phyloP scores from a whole-genome alignment of 2,329 filamentous ascomycete genomes.

The Exophiala lecanii-corni region DNA sequence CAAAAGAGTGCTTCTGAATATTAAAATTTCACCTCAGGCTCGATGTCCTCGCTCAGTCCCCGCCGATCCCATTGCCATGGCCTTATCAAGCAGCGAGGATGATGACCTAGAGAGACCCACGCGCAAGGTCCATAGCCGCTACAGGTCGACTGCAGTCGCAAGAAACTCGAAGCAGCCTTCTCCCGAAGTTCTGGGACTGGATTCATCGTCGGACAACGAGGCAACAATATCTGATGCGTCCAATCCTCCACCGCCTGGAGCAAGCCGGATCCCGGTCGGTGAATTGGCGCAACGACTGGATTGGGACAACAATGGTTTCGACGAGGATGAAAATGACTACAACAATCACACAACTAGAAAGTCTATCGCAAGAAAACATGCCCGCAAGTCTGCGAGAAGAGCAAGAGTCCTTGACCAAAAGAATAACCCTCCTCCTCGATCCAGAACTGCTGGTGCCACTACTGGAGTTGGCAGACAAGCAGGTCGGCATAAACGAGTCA shows the following conservation, averaged over 20 bases:
- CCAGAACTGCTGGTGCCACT: slow-evolving; percentile 24
- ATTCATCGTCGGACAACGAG: neutral
- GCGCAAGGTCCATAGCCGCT: slow-evolving; percentile 1
- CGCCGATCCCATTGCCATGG: no score
- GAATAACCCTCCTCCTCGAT: slow-evolving; percentile 39
- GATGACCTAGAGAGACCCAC: slow-evolving; percentile 17
- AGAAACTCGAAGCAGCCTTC: neutral
- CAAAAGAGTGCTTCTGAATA: no score
- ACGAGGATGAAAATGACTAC: neutral
- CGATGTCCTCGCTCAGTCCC: no score
- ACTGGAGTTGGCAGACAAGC: slow-evolving; percentile 29
- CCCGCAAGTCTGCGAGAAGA: slow-evolving; percentile 45
- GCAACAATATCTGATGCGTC: neutral
- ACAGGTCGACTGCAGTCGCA: slow-evolving; percentile 1
- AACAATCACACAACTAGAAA: slow-evolving; percentile 58
- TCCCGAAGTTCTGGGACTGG: neutral
- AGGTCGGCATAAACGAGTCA: slow-evolving; percentile 30
- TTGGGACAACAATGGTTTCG: neutral
- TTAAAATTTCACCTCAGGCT: no score
- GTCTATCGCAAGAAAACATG: slow-evolving; percentile 49
- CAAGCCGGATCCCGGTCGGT: no score
- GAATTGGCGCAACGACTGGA: neutral
- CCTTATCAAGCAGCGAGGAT: slow-evolving; percentile 23
- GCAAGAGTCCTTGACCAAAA: slow-evolving; percentile 43
- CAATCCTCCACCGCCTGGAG: neutral